Evolutionary conservation across 805 yeast species (phyloP).

Genomic region (Metschnikowia anglica): DNA sequence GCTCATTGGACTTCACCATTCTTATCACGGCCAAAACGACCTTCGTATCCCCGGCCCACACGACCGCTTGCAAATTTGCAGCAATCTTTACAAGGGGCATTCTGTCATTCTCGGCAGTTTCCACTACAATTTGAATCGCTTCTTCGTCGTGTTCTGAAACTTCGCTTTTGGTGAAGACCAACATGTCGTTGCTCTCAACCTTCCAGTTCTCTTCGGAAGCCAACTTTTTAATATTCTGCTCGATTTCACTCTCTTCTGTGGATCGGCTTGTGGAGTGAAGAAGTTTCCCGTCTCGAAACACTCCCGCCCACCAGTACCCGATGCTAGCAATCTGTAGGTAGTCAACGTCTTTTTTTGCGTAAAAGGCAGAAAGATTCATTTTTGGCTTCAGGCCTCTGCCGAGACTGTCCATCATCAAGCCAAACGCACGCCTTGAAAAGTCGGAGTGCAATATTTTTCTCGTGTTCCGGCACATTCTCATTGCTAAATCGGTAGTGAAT

Average conservation of each 20-base stretch:
- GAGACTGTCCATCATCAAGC: neutral
- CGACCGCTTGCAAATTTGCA: neutral
- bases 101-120: neutral
- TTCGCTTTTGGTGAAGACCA: conserved; percentile 1
- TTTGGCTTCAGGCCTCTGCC: neutral
- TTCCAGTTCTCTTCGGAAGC: neutral
- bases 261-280: neutral
- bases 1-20: neutral
- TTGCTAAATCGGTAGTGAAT: neutral
- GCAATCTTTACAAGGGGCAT: conserved; percentile 3
- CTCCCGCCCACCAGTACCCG: conserved; percentile 5
- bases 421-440: neutral
- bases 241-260: neutral
- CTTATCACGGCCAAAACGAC: neutral
- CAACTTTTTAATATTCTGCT: neutral
- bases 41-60: neutral
- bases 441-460: neutral
- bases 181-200: conserved; percentile 1
- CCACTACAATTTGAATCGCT: neutral
- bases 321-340: neutral
- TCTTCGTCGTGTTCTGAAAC: neutral
- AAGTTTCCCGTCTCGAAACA: neutral
- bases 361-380: neutral
- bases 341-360: neutral
- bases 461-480: neutral